Base-by-base conservation (phyloP, 2,329 filamentous ascomycete species). In the Xylaria sp. region DNA sequence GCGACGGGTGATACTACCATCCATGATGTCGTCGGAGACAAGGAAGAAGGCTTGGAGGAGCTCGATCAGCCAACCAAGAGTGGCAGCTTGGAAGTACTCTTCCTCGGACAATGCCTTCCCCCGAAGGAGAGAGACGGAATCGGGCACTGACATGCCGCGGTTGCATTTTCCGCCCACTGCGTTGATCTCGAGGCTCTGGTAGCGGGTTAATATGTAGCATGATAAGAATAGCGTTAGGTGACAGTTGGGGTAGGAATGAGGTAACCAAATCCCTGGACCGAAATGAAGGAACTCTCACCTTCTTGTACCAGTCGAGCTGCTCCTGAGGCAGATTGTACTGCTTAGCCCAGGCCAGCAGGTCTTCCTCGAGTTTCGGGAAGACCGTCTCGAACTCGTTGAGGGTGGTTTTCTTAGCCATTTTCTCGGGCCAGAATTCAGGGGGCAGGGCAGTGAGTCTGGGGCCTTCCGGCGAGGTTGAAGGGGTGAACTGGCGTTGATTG, bases 1-100 rank as follows among this genome's bases (percentile, higher is more conserved):
- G 64, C 94, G 91, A 57, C 94, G 92, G 52, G 94, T 99, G 75
- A 96, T 94, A 74, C 90, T 95, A 67, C 83, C 77, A 78, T 99
- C 94, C 94, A 99, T 99, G 69, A 99, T 97, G 75, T 99, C 94
- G 77, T 99, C 94, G 41, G 91, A 92, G 62, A 99, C 94, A 54
- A 99, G 86, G 85, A 99, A 97, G 83, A 97, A 97, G 63, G 94
- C 93, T 79, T 99, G 94, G 29, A 99, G 89, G 45, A 99, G 86
- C 83, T 99, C 94, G 60, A 95, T 96, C 83, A 96, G 86, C 94
- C 94, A 99, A 70, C 94, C 94, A 17, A 99, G 84, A 17, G 91
- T 89, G 41, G 92, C 90, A 44, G 93, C 82, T 65, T 90, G 81
- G 79, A 95, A 94, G 81, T 92, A 96, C 76, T 97, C 89, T 54